phyloP scores from a whole-genome alignment of 805 yeast genomes.

The Starmerella floricola region DNA sequence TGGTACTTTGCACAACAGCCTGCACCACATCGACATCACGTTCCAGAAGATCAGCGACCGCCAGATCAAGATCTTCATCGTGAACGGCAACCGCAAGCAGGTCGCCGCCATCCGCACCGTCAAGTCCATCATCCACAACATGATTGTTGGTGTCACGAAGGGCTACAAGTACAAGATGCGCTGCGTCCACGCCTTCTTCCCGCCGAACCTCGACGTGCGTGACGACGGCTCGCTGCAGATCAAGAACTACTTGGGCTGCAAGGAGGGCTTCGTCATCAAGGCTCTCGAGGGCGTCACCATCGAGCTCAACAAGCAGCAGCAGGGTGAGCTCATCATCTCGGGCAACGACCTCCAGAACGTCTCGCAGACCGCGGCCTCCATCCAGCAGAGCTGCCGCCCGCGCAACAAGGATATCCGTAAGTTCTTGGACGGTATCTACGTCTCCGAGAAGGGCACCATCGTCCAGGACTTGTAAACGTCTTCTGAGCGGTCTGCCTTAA shows the following conservation, averaged over 20 bases:
- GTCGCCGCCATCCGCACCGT: conserved; percentile 99
- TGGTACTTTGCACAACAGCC: conserved; percentile 82
- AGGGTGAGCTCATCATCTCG: conserved; percentile 84
- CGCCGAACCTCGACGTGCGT: conserved; percentile 91
- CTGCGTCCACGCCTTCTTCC: conserved; percentile 99
- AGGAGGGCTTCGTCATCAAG: conserved; percentile 81
- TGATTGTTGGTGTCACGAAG: conserved; percentile 96
- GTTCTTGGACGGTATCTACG: conserved; percentile 99
- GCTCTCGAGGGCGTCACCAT: conserved; percentile 82
- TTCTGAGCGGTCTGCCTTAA: background rate
- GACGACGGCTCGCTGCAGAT: conserved; percentile 76
- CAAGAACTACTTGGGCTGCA: conserved; percentile 99
- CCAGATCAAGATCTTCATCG: conserved; percentile 78
- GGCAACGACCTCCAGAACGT: conserved; percentile 98
- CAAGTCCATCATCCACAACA: conserved; percentile 84
- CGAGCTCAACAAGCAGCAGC: conserved; percentile 68
- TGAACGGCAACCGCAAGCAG: conserved; percentile 99
- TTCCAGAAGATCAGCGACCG: conserved; percentile 62
- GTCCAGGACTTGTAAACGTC: conserved; percentile 41
- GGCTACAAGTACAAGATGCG: conserved; percentile 99
- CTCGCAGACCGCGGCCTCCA: conserved; percentile 96
- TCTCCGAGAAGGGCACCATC: conserved; percentile 86
- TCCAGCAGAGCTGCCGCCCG: conserved; percentile 95
- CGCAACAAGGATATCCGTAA: conserved; percentile 99
- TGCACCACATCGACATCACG: conserved; percentile 90